Percentiles rank a stretch among this genome's conserved stretches.
Conservation (phyloP, 345 rosid genomes). For the Camelina neglecta region DNA sequence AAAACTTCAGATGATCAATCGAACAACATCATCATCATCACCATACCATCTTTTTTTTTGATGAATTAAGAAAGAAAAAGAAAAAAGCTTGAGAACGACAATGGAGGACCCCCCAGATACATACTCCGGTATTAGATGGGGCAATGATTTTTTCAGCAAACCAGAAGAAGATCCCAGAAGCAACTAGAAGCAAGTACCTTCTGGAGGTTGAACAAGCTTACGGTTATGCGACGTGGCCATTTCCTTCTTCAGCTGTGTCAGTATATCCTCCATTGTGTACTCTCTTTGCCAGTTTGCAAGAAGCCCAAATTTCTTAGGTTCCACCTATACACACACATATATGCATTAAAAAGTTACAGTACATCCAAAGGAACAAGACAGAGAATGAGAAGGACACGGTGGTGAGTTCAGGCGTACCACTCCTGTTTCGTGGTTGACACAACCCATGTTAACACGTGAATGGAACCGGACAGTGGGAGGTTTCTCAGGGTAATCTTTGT, state of each 20-base stretch:
- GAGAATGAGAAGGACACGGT: neutral
- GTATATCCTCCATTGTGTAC: conserved; percentile 79
- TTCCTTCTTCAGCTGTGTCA: conserved; percentile 77
- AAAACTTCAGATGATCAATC: conserved; percentile 46
- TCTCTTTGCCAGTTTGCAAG: conserved; percentile 82
- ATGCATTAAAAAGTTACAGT: neutral
- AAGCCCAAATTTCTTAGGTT: conserved; percentile 69
- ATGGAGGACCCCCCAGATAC: conserved; percentile 38
- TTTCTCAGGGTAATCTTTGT: conserved; percentile 96
- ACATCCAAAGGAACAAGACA: conserved; percentile 4
- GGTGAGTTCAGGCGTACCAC: conserved; percentile 57
- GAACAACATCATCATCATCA: conserved; percentile 43
- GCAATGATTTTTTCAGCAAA: conserved; percentile 23
- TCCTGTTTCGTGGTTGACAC: conserved; percentile 96
- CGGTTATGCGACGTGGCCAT: conserved; percentile 76
- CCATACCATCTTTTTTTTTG: conserved; percentile 32
- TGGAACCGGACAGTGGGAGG: conserved; percentile 96
- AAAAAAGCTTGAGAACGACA: conserved; percentile 33
- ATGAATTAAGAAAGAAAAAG: conserved; percentile 20
- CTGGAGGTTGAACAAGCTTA: conserved; percentile 85
- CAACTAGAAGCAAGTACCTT: conserved; percentile 83
- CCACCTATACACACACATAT: conserved; percentile 52
- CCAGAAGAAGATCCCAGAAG: conserved; percentile 26
- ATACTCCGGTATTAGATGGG: conserved; percentile 30
- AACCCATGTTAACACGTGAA: conserved; percentile 89